Conservation (phyloP, 148 eudicot genomes). For the Diospyros kaki region DNA sequence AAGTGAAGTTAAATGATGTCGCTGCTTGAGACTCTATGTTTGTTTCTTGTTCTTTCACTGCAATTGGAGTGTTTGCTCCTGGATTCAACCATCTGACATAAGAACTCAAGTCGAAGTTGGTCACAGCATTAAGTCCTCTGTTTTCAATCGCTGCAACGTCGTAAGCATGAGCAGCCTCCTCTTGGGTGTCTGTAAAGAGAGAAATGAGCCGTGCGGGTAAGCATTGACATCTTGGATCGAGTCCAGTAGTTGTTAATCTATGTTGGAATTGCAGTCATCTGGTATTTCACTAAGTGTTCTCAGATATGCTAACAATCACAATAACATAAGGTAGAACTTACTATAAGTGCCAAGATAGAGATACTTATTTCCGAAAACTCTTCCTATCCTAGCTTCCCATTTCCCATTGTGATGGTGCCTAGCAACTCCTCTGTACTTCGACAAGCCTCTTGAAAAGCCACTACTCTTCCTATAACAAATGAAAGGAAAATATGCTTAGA, state of each 20-base stretch:
- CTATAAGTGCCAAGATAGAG: slow-evolving; percentile 57
- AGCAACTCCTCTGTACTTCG: slow-evolving; percentile 56
- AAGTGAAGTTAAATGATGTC: not conserved
- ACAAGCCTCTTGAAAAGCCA: slow-evolving; percentile 51
- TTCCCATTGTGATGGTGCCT: slow-evolving; percentile 67
- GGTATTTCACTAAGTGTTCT: too few relatives aligned
- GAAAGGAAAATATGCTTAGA: not conserved
- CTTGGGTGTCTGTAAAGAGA: slow-evolving; percentile 37
- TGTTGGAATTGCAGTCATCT: too few relatives aligned
- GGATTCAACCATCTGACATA: slow-evolving; percentile 40
- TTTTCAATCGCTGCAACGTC: slow-evolving; percentile 45
- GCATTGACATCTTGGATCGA: not conserved
- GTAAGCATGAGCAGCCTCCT: slow-evolving; percentile 43
- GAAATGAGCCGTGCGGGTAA: not conserved
- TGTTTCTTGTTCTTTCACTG: not conserved
- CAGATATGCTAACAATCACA: not conserved
- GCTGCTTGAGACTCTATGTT: not conserved
- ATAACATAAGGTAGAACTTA: slow-evolving; percentile 18
- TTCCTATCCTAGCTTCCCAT: slow-evolving; percentile 66
- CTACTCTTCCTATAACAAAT: slow-evolving; percentile 35
- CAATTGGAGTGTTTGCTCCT: slow-evolving; percentile 10
- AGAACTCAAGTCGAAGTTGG: slow-evolving; percentile 41
- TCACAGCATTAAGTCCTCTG: slow-evolving; percentile 40
- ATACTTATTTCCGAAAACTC: slow-evolving; percentile 62
- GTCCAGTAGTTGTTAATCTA: too few relatives aligned